These are phyloP conservation scores for Gaertneriomyces semiglobifer DNA, from an alignment of 192 early-diverging fungal species.

Conservation along the genomic window DNA sequence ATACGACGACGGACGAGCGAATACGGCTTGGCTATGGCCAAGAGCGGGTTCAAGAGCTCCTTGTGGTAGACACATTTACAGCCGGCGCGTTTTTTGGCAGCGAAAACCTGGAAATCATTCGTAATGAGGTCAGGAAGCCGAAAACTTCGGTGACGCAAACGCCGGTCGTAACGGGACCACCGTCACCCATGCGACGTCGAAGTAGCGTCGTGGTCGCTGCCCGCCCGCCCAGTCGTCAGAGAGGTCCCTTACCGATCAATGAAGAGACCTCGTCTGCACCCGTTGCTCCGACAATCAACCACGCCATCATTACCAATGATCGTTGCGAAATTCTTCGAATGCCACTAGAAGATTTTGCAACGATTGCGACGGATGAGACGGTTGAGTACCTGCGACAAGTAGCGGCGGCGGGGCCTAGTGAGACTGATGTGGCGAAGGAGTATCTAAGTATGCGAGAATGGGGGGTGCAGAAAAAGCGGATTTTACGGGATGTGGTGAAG, in stretches of 20 bases:
- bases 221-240: background rate
- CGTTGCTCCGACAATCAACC: background rate
- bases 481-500: background rate
- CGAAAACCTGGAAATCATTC: conserved; percentile 9
- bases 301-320: conserved; percentile 9
- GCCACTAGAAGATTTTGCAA: conserved; percentile 1
- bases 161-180: background rate
- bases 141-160: background rate
- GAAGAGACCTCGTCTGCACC: background rate
- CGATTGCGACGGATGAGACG: conserved; percentile 3
- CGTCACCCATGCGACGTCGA: background rate
- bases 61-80: conserved; percentile 26
- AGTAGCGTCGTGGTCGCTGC: conserved; percentile 1
- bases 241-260: background rate
- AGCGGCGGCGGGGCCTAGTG: background rate
- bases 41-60: conserved; percentile 30
- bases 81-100: conserved; percentile 36
- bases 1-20: background rate
- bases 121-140: background rate
- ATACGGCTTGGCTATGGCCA: background rate
- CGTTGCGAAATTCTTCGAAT: conserved; percentile 6
- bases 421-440: background rate
- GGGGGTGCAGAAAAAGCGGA: background rate
- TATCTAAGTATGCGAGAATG: conserved; percentile 11
- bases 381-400: background rate